Percentiles rank a stretch among this genome's conserved stretches.
These are phyloP conservation scores for Carpediemonas membranifera DNA, from an alignment of 78 protist species.

Conservation along the genomic window DNA sequence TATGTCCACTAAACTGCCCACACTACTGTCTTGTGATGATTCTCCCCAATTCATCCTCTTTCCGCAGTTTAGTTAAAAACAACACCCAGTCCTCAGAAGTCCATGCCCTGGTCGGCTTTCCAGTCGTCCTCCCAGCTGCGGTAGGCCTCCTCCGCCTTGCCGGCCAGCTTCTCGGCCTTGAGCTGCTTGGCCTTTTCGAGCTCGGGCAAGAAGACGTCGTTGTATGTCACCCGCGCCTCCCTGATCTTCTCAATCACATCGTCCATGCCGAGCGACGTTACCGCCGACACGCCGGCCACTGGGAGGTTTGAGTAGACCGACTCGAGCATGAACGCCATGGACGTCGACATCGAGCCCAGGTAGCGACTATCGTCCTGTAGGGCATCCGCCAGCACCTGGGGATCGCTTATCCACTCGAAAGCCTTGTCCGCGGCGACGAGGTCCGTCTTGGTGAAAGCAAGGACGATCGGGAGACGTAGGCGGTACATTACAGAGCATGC, in stretches of 20 bases:
- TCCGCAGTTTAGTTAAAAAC: too few relatives aligned
- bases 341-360: background rate
- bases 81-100: too few relatives aligned
- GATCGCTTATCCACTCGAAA: conserved; percentile 7
- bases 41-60: too few relatives aligned
- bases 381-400: background rate
- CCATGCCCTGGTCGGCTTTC: too few relatives aligned
- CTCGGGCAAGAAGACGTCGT: background rate
- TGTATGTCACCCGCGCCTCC: background rate
- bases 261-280: conserved; percentile 11
- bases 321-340: conserved; percentile 11
- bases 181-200: conserved; percentile 1
- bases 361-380: conserved; percentile 3
- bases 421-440: background rate
- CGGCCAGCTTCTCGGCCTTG: background rate
- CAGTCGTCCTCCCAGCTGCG: too few relatives aligned
- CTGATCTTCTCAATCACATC: background rate
- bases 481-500: conserved; percentile 83
- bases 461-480: conserved; percentile 70
- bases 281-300: background rate
- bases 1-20: too few relatives aligned
- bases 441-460: too few relatives aligned
- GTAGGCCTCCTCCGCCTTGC: too few relatives aligned
- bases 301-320: conserved; percentile 1
- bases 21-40: too few relatives aligned